Base-by-base conservation (phyloP, 345 rosid species). In the Eutrema yunnanense region DNA sequence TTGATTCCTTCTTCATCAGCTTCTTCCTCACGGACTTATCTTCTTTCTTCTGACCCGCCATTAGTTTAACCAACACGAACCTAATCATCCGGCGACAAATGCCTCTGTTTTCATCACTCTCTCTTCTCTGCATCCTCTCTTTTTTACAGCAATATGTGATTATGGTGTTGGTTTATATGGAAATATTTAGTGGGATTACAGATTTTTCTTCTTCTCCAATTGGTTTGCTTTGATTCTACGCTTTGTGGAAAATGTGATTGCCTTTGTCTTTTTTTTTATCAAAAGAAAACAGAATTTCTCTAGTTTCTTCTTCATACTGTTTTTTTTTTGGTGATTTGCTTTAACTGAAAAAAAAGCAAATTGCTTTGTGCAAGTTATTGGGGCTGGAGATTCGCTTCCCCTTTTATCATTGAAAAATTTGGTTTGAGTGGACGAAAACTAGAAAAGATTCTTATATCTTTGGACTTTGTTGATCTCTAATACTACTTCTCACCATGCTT, bases 201-300 rank as follows among this genome's bases (percentile, higher is more conserved):
- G 59, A 26, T 55, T 26, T 73, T 55, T 26, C 30, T 55, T 26
- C 65, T 55, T 26, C 30, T 26, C 26, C 13, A 46, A 49, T 41
- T 50, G 62, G 12, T 70, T 32, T 76, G 80, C 80, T 76, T 76
- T 76, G 73, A 67, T 72, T 78, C 78, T 62, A 78, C 73, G 73
- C 78, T 75, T 78, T 78, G 71, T 1, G 38, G 30, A 29, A 78
- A 73, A 19, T 67, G 77, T 72, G 65, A 46, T 54, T 65, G 71
- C 30, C 60, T 74, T 66, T 66, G 10, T 38, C 10, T 55, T 59
- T 59, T 51, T 59, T 7, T 34, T n/a, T 34, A 8, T 53, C 14
- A 44, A 47, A 38, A 37, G 60, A 74, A 59, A 69, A 53, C 40
- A 50, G 29, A 49, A 65, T 3, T 50, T 65, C 2, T 65, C 72